phyloP scores from a whole-genome alignment of 257 asterid genomes.

The Solanum verrucosum region DNA sequence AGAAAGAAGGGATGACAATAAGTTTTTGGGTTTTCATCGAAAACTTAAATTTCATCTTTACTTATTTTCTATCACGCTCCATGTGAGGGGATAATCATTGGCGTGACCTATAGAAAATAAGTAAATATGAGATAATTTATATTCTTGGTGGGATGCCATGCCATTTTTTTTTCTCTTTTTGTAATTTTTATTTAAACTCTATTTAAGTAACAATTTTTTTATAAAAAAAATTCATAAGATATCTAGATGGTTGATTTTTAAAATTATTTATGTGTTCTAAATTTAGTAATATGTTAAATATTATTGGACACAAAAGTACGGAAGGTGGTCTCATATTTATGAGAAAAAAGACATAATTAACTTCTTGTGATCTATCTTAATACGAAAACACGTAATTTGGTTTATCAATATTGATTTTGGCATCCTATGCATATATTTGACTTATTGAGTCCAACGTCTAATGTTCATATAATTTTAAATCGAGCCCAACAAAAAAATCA shows the following conservation, averaged over 20 bases:
- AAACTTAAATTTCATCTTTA: fast-evolving
- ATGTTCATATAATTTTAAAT: background rate
- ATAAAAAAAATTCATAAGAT: too few relatives aligned
- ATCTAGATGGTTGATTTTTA: background rate
- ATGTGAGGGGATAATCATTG: fast-evolving
- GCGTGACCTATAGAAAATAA: background rate
- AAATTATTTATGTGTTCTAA: background rate
- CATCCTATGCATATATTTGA: background rate
- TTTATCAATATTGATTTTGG: background rate
- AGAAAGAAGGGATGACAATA: too few relatives aligned
- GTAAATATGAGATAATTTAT: too few relatives aligned
- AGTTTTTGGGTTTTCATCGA: background rate
- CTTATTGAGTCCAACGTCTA: background rate
- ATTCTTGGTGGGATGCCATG: background rate
- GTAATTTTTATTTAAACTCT: background rate
- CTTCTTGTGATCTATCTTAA: too few relatives aligned
- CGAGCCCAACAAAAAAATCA: too few relatives aligned
- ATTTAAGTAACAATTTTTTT: too few relatives aligned
- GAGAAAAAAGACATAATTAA: background rate
- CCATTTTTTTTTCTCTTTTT: too few relatives aligned
- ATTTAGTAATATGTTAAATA: too few relatives aligned
- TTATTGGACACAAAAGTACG: background rate
- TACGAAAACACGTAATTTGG: background rate
- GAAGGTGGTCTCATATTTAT: background rate
- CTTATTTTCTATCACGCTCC: background rate